Base-by-base conservation (phyloP, 192 early-diverging fungal species). In the Geosiphon pyriformis region DNA sequence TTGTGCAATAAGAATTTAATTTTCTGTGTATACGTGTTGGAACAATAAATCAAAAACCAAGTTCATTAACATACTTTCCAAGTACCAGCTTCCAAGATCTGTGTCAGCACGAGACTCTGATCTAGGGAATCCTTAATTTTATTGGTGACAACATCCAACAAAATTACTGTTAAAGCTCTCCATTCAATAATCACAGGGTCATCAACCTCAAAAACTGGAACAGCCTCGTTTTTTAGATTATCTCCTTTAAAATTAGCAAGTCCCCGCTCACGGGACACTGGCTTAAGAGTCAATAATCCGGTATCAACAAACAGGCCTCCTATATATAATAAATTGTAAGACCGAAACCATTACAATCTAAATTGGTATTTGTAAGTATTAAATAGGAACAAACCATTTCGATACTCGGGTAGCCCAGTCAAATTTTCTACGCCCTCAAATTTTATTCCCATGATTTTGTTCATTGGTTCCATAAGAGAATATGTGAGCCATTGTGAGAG, bases 401-500 rank as follows among this genome's bases (percentile, higher is more conserved):
- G 80, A 69, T 91, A 93, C 72, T 91, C 90, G 29, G 90, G 87
- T 34, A 97, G 75, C 6, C 95, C 95, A 1, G 95, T 97, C 71
- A 97, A 80, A 6, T 72, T 55, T 32, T 89, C 85, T 6, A 82
- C 65, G 15, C 86, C 87, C 6, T 73, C 69, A 47, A 90, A 72
- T 3, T 54, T 74, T 29, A 80, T 59, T 26, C 61, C 65, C 10
- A 76, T n/a, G n/a, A 71, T 27, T 23, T 80, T 77, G 50, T 80
- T 78, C 17, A 95, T 69, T 3, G 90, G 83, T 49, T 95, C 95
- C 74, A 94, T 82, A 37, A 95, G 79, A 2, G 92, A 94, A 77
- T 94, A 95, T 1, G 92, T 91, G 42, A 97, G 86, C 95, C 95
- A 97, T 72, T 97, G 95, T 4, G 93, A 92, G 50, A 97, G 82